Evolutionary conservation across 345 rosid species (phyloP).

Genomic region (Salix caprea): DNA sequence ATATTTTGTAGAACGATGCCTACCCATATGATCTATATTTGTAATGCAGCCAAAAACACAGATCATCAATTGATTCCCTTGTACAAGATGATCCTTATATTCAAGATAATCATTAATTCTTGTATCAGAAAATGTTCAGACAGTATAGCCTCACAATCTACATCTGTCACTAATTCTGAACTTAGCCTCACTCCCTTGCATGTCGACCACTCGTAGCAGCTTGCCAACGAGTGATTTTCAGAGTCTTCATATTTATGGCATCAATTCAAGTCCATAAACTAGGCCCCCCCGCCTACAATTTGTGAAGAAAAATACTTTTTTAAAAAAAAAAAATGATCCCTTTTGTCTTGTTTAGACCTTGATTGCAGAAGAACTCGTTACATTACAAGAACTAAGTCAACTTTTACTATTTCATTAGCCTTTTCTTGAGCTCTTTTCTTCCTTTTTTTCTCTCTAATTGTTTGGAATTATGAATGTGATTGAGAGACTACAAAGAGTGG

Average conservation of each 20-base stretch:
- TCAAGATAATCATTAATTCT: too few species aligned
- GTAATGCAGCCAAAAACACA: neutral
- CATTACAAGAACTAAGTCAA: neutral
- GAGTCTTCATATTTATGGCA: neutral
- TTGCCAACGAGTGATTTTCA: neutral
- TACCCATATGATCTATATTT: neutral
- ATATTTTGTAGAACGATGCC: neutral
- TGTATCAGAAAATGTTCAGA: too few species aligned
- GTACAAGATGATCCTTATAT: neutral
- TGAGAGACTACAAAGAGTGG: constrained; percentile 3
- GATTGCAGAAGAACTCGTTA: neutral
- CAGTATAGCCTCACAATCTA: neutral
- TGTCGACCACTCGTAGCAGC: neutral
- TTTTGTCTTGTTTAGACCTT: neutral
- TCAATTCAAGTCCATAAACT: neutral
- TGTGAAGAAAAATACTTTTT: neutral
- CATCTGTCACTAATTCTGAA: neutral
- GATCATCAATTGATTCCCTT: neutral
- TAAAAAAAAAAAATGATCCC: neutral
- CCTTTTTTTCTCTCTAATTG: neutral
- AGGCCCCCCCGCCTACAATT: neutral
- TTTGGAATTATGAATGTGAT: neutral
- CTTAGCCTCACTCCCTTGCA: neutral
- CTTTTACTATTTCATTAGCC: neutral
- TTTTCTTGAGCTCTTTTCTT: neutral